phyloP scores from a whole-genome alignment of 129 eudicot species.

The Pittosporum tobira region DNA sequence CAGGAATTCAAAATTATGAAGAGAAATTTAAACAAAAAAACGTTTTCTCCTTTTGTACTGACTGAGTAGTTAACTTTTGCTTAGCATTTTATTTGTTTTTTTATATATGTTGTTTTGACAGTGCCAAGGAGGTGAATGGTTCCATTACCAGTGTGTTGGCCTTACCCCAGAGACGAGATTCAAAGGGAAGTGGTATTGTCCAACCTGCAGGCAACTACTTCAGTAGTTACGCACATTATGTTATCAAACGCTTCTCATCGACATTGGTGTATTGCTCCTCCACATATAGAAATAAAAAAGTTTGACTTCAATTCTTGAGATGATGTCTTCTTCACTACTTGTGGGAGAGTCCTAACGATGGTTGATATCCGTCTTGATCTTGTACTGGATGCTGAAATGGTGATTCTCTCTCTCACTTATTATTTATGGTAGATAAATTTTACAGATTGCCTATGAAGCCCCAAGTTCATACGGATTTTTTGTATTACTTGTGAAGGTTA shows the following conservation, averaged over 20 bases:
- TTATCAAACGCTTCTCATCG: not conserved
- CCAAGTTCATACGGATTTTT: too few species aligned
- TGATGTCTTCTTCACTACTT: not conserved
- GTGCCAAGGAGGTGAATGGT: conserved; percentile 99
- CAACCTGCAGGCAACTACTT: conserved; percentile 75
- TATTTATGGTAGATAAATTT: too few species aligned
- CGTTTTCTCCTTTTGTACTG: not conserved
- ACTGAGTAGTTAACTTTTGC: too few species aligned
- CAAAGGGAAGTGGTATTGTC: conserved; percentile 97
- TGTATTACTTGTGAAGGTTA: too few species aligned
- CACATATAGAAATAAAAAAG: not conserved
- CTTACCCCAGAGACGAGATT: conserved; percentile 99
- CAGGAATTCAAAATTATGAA: not conserved
- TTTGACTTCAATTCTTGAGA: not conserved
- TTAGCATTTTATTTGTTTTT: not conserved
- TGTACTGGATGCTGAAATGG: not conserved
- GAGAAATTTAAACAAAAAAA: not conserved
- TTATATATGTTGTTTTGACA: conserved; percentile 16
- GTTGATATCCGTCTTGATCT: not conserved
- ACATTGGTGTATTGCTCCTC: not conserved
- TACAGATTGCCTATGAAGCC: too few species aligned
- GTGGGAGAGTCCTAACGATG: not conserved
- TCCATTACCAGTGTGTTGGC: conserved; percentile 93
- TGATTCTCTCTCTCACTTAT: too few species aligned
- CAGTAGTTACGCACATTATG: not conserved